Evolutionary conservation across 2,329 filamentous ascomycete genomes (phyloP).

Genomic region (Neofusicoccum ribis): DNA sequence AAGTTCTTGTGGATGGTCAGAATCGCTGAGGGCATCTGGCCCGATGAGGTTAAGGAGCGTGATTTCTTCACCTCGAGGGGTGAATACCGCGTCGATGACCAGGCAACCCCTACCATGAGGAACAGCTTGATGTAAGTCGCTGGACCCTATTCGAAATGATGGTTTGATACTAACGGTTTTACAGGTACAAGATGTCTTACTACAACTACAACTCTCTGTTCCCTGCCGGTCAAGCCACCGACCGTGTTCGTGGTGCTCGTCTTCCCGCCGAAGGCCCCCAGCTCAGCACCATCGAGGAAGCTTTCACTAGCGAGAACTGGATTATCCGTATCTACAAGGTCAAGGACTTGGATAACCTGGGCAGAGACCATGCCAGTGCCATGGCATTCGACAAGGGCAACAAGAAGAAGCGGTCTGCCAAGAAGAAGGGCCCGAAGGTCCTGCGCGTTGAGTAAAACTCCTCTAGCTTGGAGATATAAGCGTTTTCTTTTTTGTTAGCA

Average conservation of each 20-base stretch:
- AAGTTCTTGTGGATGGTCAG: constrained; percentile 99
- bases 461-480: constrained; percentile 13
- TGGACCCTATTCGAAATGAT: not conserved
- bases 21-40: constrained; percentile 99
- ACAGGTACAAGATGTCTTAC: constrained; percentile 99
- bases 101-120: constrained; percentile 94
- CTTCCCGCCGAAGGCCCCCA: constrained; percentile 83
- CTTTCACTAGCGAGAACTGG: constrained; percentile 99
- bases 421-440: constrained; percentile 70
- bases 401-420: constrained; percentile 77
- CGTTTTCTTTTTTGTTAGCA: constrained; percentile 2
- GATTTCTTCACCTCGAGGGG: constrained; percentile 92
- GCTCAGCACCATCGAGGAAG: constrained; percentile 89
- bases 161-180: constrained; percentile 28
- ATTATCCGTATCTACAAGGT: constrained; percentile 99
- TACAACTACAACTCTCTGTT: constrained; percentile 95
- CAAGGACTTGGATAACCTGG: constrained; percentile 96
- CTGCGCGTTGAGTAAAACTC: constrained; percentile 68
- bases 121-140: constrained; percentile 92
- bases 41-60: constrained; percentile 96
- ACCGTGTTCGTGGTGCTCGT: constrained; percentile 80
- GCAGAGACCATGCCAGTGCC: constrained; percentile 75
- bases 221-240: constrained; percentile 83
- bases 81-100: constrained; percentile 92
- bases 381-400: constrained; percentile 73